Percentiles rank a stretch among this genome's conserved stretches.
phyloP scores from a whole-genome alignment of 306 rosid species.

The Gillenia trifoliata region DNA sequence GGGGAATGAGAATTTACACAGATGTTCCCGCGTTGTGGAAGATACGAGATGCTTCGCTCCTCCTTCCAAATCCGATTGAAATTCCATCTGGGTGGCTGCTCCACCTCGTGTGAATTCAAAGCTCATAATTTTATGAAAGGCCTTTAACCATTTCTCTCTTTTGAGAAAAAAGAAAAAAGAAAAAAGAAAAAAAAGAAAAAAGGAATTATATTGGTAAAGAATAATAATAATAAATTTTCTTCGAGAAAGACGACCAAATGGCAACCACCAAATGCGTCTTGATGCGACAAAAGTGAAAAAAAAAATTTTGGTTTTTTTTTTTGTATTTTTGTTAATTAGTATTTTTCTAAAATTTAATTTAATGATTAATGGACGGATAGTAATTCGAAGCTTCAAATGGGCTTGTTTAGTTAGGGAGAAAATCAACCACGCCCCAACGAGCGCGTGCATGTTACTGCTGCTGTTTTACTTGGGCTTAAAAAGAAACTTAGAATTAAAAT shows the following conservation, averaged over 20 bases:
- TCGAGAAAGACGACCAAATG: neutral
- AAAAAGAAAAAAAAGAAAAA: constrained; percentile 6
- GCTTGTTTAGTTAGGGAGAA: no score
- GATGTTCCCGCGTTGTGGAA: constrained; percentile 4
- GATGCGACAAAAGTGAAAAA: neutral
- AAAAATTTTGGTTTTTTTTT: neutral
- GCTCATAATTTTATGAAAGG: neutral
- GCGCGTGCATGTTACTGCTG: neutral
- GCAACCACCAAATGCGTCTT: neutral
- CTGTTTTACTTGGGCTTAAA: no score
- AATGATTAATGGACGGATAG: neutral
- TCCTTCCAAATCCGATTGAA: neutral
- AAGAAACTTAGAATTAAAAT: no score
- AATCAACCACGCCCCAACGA: neutral
- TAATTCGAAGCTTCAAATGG: neutral
- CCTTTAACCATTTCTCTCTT: neutral
- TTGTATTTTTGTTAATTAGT: neutral
- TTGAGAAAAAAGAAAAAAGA: neutral
- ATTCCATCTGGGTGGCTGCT: constrained; percentile 5
- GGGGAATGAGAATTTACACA: constrained; percentile 15
- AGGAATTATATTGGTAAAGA: neutral
- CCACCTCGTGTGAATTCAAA: constrained; percentile 9
- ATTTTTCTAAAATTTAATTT: neutral
- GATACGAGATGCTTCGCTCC: constrained; percentile 5
- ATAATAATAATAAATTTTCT: neutral